Conservation (phyloP, 768 basidiomycete species). For the Rhodotorula toruloides region DNA sequence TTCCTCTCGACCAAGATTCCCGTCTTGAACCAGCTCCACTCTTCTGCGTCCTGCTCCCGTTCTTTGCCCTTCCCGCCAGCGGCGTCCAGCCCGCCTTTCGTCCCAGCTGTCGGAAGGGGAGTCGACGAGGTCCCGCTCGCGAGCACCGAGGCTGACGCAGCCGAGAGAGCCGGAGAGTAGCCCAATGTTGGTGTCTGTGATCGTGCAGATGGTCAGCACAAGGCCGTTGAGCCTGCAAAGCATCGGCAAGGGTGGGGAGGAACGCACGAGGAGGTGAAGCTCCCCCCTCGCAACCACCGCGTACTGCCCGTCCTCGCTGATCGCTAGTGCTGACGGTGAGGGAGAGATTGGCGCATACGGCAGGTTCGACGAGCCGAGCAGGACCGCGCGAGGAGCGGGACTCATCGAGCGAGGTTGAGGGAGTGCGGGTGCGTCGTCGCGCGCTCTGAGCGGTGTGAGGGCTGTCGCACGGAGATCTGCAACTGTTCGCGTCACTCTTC, state of each 20-base stretch:
- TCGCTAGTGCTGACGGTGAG: neutral
- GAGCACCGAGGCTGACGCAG: neutral
- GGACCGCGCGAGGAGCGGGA: too few relatives aligned
- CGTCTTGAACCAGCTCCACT: neutral
- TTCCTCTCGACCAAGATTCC: conserved; percentile 11
- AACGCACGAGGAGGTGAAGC: conserved; percentile 25
- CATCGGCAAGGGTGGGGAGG: neutral
- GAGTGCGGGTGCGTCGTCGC: too few relatives aligned
- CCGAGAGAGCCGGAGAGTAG: too few relatives aligned
- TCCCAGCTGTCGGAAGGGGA: neutral
- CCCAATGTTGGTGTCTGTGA: conserved; percentile 3
- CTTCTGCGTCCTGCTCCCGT: neutral
- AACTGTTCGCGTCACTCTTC: too few relatives aligned
- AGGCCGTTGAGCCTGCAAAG: too few relatives aligned
- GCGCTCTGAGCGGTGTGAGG: too few relatives aligned
- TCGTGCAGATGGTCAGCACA: too few relatives aligned
- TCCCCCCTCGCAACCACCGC: conserved; percentile 14
- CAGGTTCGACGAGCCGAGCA: conserved; percentile 5
- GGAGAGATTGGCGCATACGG: neutral
- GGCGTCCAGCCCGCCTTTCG: neutral
- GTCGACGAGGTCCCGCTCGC: neutral
- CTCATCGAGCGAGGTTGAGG: too few relatives aligned
- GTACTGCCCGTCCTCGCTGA: conserved; percentile 14
- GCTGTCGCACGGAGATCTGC: too few relatives aligned
- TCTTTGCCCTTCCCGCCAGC: neutral